Conservation (phyloP, 805 yeast genomes). For the Clavispora vitiphila region DNA sequence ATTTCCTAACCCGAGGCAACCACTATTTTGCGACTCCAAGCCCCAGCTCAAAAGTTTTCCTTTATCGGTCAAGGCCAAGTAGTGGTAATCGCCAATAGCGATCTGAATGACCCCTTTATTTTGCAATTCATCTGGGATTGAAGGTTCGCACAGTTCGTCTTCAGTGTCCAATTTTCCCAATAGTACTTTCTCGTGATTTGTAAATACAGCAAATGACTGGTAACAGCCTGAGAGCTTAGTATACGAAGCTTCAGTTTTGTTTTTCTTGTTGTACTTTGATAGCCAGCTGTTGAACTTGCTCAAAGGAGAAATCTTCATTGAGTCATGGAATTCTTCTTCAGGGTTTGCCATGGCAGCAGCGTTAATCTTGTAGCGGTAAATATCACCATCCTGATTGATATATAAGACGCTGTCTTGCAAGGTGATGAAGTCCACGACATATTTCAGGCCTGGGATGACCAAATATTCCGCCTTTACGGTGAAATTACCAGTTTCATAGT, state of each 20-base stretch:
- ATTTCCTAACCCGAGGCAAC: constrained; percentile 62
- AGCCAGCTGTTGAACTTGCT: constrained; percentile 29
- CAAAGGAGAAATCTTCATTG: constrained; percentile 9
- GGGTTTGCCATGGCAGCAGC: constrained; percentile 4
- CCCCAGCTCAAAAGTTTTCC: constrained; percentile 70
- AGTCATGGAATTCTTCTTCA: not conserved
- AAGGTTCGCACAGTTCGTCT: constrained; percentile 18
- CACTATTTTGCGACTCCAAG: constrained; percentile 53
- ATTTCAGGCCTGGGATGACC: constrained; percentile 36
- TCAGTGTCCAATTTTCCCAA: constrained; percentile 25
- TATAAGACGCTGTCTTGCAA: constrained; percentile 50
- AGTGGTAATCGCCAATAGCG: constrained; percentile 70
- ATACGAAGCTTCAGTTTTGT: constrained; percentile 28
- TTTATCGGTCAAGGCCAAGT: constrained; percentile 50
- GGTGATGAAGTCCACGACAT: constrained; percentile 49
- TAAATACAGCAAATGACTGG: constrained; percentile 50
- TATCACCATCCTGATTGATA: constrained; percentile 41
- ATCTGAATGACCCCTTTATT: constrained; percentile 47
- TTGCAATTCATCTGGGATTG: constrained; percentile 38
- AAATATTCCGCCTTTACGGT: constrained; percentile 32
- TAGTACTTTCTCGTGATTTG: constrained; percentile 45
- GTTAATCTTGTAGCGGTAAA: constrained; percentile 30
- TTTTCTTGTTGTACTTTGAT: constrained; percentile 12
- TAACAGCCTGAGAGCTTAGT: constrained; percentile 52
- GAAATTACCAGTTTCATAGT: constrained; percentile 13